Evolutionary conservation across 306 rosid species (phyloP).

Genomic region (Pueraria montana): DNA sequence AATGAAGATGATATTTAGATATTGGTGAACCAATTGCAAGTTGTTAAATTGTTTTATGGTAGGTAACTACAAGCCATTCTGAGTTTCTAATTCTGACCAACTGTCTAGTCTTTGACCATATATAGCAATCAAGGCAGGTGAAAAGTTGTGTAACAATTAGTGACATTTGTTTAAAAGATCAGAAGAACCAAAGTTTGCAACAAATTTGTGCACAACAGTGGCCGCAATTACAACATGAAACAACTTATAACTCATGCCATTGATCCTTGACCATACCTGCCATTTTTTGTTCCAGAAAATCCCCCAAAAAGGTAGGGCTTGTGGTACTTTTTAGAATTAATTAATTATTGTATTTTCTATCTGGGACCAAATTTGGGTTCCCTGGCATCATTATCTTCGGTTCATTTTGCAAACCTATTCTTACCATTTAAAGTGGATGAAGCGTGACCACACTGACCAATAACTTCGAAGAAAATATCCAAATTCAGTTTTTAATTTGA

Average conservation of each 20-base stretch:
- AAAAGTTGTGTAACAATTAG: constrained; percentile 33
- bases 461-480: not conserved
- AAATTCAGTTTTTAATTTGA: not conserved
- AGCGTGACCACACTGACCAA: constrained; percentile 29
- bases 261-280: constrained; percentile 48
- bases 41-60: constrained; percentile 29
- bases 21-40: constrained; percentile 29
- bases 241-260: not conserved
- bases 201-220: constrained; percentile 13
- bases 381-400: not conserved
- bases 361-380: constrained; percentile 36
- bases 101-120: constrained; percentile 38
- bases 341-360: not conserved
- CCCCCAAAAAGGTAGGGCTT: constrained; percentile 19
- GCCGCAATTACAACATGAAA: constrained; percentile 4
- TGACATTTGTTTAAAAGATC: not conserved
- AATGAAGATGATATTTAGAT: not conserved
- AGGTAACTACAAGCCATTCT: constrained; percentile 18
- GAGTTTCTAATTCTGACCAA: constrained; percentile 42
- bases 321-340: not conserved
- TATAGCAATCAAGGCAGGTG: constrained; percentile 43
- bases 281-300: constrained; percentile 32
- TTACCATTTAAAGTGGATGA: constrained; percentile 35
- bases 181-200: not conserved
- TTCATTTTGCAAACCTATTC: not conserved